Conservation (phyloP, 805 yeast genomes). For the Candida vartiovaarae region DNA sequence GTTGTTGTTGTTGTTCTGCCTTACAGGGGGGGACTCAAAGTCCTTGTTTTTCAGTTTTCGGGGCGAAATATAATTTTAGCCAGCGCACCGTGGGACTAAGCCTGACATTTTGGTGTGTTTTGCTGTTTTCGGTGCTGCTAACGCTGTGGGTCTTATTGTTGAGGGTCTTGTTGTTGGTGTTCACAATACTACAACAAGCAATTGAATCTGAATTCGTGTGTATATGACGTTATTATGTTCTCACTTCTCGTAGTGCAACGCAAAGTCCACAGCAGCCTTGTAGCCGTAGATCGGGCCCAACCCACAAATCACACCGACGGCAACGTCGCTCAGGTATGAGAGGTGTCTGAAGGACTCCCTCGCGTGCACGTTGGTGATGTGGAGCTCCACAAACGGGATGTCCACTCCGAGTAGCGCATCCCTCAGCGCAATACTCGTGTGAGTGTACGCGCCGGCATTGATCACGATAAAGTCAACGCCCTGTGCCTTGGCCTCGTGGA, state of each 20-base stretch:
- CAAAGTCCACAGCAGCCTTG: conserved; percentile 24
- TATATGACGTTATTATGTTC: background rate
- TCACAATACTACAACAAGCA: no score
- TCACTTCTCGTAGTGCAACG: conserved; percentile 15
- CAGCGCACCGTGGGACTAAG: no score
- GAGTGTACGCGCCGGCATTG: conserved; percentile 48
- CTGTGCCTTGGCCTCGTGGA: conserved; percentile 36
- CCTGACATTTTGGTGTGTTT: no score
- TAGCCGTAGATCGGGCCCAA: conserved; percentile 25
- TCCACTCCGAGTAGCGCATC: conserved; percentile 43
- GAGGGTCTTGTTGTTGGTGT: no score
- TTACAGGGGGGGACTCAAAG: no score
- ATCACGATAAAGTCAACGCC: conserved; percentile 37
- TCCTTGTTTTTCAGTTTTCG: no score
- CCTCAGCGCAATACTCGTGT: conserved; percentile 43
- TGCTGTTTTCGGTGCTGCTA: no score
- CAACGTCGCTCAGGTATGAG: conserved; percentile 41
- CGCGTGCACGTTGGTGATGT: conserved; percentile 44
- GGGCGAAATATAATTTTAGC: no score
- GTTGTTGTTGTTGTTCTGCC: no score
- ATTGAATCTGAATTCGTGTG: no score
- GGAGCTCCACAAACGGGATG: conserved; percentile 43
- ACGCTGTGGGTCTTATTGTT: no score
- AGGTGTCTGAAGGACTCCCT: conserved; percentile 46
- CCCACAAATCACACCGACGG: conserved; percentile 34